Base-by-base conservation (phyloP, 805 yeast genomes). In the Priceomyces medius region DNA sequence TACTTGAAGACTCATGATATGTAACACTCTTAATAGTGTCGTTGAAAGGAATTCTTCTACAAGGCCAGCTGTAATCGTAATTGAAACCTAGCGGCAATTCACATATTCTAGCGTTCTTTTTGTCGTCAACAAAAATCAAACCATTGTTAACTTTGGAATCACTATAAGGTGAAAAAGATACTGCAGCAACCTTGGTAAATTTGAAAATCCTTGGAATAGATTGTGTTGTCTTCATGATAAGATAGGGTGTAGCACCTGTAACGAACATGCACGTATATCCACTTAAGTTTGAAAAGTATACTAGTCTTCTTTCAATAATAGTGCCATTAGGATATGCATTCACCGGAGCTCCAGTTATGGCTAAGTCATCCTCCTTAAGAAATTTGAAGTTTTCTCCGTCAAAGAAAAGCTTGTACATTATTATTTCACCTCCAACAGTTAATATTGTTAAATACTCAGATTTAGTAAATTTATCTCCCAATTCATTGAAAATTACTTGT, bases 381-480 rank as follows among this genome's bases (percentile, higher is more conserved):
- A 73, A 68, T 37, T 55, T 60, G 47, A 58, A 73, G 46, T 62
- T 66, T 19, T 60, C 73, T 13, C 76, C 75, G 50, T 73, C 79
- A 45, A 67, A 66, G 46, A 63, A 79, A 26, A 81, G 64, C 50
- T 79, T 80, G 58, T 88, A 89, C 38, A 85, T 64, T 26, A 79
- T 66, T 2, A 88, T 66, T 57, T 88, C 93, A 51, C 95, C 95
- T 40, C 95, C 93, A 55, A 81, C 78, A 0, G 95, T 88, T 38
- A 88, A 63, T 6, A 87, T 69, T 0, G 88, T 73, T 43, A 89
- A 59, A 56, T 80, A 80, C 50, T 85, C 89, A 36, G 81, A 83
- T 33, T 74, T 71, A 4, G 53, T 36, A 24, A 57, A 49, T 7
- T 63, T 57, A 51, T 84, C 86, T 4, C 96, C 96, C 21, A 88